A percentile compares a stretch with the other conserved stretches of the same genome.
Evolutionary conservation across 768 basidiomycete genomes (phyloP).

Genomic region (Kwoniella botswanensis): DNA sequence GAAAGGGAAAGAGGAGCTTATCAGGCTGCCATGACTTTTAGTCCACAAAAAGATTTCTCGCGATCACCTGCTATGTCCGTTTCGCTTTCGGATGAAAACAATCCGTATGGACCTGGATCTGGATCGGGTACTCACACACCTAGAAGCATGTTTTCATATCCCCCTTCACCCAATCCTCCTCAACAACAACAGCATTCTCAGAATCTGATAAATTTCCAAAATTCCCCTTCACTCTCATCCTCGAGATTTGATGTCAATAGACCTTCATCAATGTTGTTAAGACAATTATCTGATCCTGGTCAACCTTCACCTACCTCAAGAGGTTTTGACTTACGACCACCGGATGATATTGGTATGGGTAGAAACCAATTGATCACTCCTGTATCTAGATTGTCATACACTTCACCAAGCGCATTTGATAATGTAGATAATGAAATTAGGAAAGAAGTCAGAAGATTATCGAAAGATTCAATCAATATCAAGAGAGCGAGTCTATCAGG

Average conservation of each 20-base stretch:
- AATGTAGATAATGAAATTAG: conserved; percentile 32
- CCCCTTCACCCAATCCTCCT: conserved; percentile 20
- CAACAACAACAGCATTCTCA: neutral
- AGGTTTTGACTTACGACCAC: conserved; percentile 1
- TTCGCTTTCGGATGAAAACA: conserved; percentile 4
- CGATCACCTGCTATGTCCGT: conserved; percentile 25
- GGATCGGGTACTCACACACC: conserved; percentile 18
- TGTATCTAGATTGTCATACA: conserved; percentile 15
- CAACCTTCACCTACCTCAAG: neutral
- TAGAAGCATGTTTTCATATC: conserved; percentile 30
- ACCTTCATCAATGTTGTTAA: conserved; percentile 21
- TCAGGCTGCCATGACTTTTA: conserved; percentile 25
- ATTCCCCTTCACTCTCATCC: conserved; percentile 2
- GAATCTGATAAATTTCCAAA: conserved; percentile 6
- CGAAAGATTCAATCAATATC: conserved; percentile 35
- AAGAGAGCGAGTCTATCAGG: conserved; percentile 17
- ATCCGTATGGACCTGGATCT: neutral
- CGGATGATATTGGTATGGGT: neutral
- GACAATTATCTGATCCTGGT: conserved; percentile 24
- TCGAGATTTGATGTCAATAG: neutral
- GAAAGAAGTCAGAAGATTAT: conserved; percentile 26
- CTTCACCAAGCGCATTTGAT: conserved; percentile 28
- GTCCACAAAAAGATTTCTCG: conserved; percentile 27
- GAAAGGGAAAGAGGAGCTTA: conserved; percentile 28
- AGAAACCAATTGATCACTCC: conserved; percentile 6